Evolutionary conservation across 2,329 filamentous ascomycete species (phyloP).

Genomic region (Drechslera avenae): DNA sequence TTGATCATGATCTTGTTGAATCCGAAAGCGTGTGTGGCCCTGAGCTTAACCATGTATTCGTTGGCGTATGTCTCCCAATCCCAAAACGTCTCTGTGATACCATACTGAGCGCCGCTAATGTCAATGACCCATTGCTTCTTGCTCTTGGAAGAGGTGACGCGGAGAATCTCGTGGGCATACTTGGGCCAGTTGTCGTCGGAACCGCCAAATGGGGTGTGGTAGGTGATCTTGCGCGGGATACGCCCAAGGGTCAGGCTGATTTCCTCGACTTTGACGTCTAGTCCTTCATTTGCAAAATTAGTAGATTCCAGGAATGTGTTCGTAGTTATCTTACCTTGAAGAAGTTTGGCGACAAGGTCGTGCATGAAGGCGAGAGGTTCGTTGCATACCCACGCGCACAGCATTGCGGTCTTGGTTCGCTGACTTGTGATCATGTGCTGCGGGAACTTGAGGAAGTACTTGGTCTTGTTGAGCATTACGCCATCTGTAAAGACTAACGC

Average conservation of each 20-base stretch:
- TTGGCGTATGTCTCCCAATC: neutral
- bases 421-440: neutral
- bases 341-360: neutral
- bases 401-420: neutral
- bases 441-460: slow-evolving; percentile 2
- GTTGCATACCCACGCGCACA: neutral
- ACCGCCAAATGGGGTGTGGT: neutral
- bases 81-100: neutral
- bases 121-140: slow-evolving; percentile 4
- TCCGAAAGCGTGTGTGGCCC: fast-evolving
- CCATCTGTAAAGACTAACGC: neutral
- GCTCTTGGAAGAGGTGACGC: neutral
- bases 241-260: neutral
- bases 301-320: neutral
- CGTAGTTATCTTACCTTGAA: neutral
- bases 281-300: neutral
- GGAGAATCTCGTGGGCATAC: neutral
- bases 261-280: slow-evolving; percentile 1
- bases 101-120: slow-evolving; percentile 5
- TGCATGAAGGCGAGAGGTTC: slow-evolving; percentile 6
- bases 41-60: neutral
- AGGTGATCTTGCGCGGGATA: neutral
- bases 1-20: neutral
- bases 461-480: neutral
- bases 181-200: neutral